Base-by-base conservation (phyloP, 2,329 filamentous ascomycete genomes). In the Simplicillium sp. region DNA sequence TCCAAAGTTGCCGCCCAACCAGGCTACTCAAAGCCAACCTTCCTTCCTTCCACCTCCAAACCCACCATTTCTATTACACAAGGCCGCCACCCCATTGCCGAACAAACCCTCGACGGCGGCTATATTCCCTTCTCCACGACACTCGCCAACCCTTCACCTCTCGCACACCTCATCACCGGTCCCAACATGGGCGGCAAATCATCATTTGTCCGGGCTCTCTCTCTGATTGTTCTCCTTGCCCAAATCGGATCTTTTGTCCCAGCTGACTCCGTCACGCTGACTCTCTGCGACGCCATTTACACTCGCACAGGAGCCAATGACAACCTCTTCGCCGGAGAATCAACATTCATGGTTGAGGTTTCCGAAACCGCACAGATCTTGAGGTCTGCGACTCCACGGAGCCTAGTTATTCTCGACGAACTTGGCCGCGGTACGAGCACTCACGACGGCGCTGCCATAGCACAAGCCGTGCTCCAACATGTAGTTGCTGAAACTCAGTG, bases 171-270 rank as follows among this genome's bases (percentile, higher is more conserved):
- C 42, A 82, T 98, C 53, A 98, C 92, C 0, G 92, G 92, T 0
- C 92, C 92, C 25, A 98, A 98, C 66, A 98, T 98, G 92, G 92
- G 92, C 53, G 92, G 92, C 42, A 98, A 98, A 58, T 95, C 87
- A n/a, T 92, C 84, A 43, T 98, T 95, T 60, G 90, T 98, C 16
- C 87, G 92, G 40, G 86, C 89, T 49, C 80, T 94, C 35, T 90
- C 92, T 9, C 77, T 98, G 7, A 87, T 97, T 47, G 77, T 84
- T 37, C 89, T 98, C 53, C 89, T 98, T 68, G 88, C 87, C 7
- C 92, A 98, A 57, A 84, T 96, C 48, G 92, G 92, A 38, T 94
- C 86, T 31, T 98, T 89, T 60, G 88, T 98, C 1, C 92, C 92
- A 2, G 90, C 90, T 16, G 70, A 74, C 20, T 71, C 77, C 3